Percentiles rank a stretch among this genome's conserved stretches.
Conservation (phyloP, 2,329 filamentous ascomycete genomes). For the Cadophora luteo-olivacea region DNA sequence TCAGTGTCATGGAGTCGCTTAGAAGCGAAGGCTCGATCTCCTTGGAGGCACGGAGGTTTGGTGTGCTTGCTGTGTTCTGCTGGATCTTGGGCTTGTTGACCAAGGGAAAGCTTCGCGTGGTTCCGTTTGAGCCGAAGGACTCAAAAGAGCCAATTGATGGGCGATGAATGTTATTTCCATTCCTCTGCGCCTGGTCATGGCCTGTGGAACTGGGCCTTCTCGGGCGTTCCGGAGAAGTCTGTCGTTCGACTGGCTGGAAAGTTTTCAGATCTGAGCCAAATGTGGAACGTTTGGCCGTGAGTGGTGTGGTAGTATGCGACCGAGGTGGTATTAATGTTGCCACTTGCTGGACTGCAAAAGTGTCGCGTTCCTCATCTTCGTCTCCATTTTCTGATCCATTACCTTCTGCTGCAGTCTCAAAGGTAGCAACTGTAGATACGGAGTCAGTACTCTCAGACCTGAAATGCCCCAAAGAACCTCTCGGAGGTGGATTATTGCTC, state of each 20-base stretch:
- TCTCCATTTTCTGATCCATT: constrained; percentile 44
- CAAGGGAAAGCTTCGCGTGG: constrained; percentile 67
- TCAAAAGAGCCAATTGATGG: constrained; percentile 59
- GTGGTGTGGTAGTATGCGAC: constrained; percentile 25
- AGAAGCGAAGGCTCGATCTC: constrained; percentile 29
- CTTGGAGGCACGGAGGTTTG: constrained; percentile 22
- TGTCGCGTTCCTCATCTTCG: constrained; percentile 49
- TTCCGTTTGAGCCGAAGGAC: constrained; percentile 55
- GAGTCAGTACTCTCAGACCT: constrained; percentile 65
- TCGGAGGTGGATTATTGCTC: constrained; percentile 32
- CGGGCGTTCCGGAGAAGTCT: constrained; percentile 21
- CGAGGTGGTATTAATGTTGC: constrained; percentile 15
- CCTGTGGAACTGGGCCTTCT: constrained; percentile 31
- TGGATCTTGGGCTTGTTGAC: constrained; percentile 56
- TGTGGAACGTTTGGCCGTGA: constrained; percentile 39
- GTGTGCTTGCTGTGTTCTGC: constrained; percentile 19
- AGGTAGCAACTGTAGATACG: constrained; percentile 65
- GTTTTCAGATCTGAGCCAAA: constrained; percentile 34
- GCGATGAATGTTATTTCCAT: constrained; percentile 50
- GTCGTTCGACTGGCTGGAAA: constrained; percentile 22
- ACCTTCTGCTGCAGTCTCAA: constrained; percentile 67
- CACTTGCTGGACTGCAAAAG: constrained; percentile 47
- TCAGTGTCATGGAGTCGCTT: constrained; percentile 33
- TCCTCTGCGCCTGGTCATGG: constrained; percentile 28
- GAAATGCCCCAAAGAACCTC: constrained; percentile 45